Base-by-base conservation (phyloP, 495 filamentous ascomycete species). In the Platismatia glauca region DNA sequence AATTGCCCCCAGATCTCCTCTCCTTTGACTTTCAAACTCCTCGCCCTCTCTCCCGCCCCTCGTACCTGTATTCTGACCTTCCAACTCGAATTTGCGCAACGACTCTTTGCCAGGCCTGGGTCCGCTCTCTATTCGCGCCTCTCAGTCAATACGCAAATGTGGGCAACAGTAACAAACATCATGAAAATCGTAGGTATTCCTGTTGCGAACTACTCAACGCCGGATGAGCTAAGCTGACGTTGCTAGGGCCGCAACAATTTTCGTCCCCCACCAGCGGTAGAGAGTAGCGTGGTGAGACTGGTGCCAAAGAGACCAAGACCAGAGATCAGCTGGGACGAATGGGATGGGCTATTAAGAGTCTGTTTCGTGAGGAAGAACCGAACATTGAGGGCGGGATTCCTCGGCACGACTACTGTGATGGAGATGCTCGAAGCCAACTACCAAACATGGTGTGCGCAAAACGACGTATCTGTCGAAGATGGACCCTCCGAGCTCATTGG, bases 101-200 rank as follows among this genome's bases (percentile, higher is more conserved):
- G 88, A 6, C 79, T 91, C 5, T 84, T 89, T 44, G 91, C 91
- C 15, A 81, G 83, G 24, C 86, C 90, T 0, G 86, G 85, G 11
- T 91, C 96, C 67, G 79, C 89, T 38, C 84, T 97, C 22, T 97
- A 96, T 75, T 89, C 86, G 65, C 83, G 93, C 16, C 81, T 97
- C 37, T 86, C 81, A 11, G 92, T 94, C 35, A 97, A 97, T 66
- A 90, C 89, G 31, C 94, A 97, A 72, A 96, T 97, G 82, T 96
- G 89, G 87, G 87, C 91, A 20, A 89, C 86, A 64, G 85, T 91
- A 44, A 84, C 85, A 53, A 90, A 95, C 70, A 86, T 95, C 67
- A 88, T 92, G 84, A 95, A 95, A 76, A 91, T 96, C 35, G 90
- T 53, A 53, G 22, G 50, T 53, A n/a, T 11, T 8, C 0, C 27